phyloP scores from a whole-genome alignment of 148 eudicot species.

The Tetragonia tetragonoides region DNA sequence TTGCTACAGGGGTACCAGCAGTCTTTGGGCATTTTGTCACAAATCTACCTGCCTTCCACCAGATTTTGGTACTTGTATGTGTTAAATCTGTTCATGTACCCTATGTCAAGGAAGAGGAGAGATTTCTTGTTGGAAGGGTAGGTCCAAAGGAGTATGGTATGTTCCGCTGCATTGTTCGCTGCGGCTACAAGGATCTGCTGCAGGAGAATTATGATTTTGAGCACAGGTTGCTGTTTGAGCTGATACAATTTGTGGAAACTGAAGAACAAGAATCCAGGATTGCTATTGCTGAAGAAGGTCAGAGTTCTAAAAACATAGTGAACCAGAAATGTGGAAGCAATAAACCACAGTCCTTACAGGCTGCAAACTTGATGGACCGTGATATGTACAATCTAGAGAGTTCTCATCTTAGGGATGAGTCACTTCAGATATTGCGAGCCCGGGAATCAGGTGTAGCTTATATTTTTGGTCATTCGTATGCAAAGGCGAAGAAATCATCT shows the following conservation, averaged over 20 bases:
- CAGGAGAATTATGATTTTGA: constrained; percentile 63
- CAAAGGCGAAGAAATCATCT: constrained; percentile 53
- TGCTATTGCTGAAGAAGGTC: constrained; percentile 7
- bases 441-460: constrained; percentile 54
- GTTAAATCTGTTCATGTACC: constrained; percentile 58
- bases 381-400: constrained; percentile 17
- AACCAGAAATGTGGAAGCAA: constrained; percentile 24
- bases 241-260: constrained; percentile 39
- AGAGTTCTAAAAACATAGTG: constrained; percentile 12
- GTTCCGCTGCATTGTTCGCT: constrained; percentile 56
- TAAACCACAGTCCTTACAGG: constrained; percentile 14
- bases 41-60: constrained; percentile 70
- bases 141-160: constrained; percentile 50
- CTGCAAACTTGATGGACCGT: constrained; percentile 7
- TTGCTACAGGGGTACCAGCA: constrained; percentile 57
- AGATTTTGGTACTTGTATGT: constrained; percentile 54
- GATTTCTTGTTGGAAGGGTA: constrained; percentile 47
- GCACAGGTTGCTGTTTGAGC: constrained; percentile 32
- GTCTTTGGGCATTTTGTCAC: constrained; percentile 65
- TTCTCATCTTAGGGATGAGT: constrained; percentile 35
- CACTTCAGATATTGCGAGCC: constrained; percentile 44
- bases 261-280: constrained; percentile 28
- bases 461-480: constrained; percentile 59
- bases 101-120: constrained; percentile 37
- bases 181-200: constrained; percentile 60